Percentiles rank a stretch among this genome's conserved stretches.
These are phyloP conservation scores for Suillus bovinus DNA, from an alignment of 768 basidiomycete genomes.

Conservation along the genomic window DNA sequence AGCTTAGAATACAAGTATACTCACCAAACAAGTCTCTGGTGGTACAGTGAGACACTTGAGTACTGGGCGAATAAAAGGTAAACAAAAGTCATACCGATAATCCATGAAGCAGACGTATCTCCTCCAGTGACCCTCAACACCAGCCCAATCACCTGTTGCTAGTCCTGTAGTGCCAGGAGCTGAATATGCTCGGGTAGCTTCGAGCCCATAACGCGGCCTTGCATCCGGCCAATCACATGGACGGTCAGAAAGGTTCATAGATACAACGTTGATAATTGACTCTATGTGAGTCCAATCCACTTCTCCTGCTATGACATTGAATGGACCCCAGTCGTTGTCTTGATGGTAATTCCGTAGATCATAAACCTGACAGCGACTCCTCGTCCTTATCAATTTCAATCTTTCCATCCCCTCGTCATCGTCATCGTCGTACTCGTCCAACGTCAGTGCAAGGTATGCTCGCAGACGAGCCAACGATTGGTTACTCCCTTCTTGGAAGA, in stretches of 20 bases:
- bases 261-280: conserved; percentile 54
- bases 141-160: conserved; percentile 62
- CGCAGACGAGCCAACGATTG: conserved; percentile 47
- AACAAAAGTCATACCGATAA: conserved; percentile 50
- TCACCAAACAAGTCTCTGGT: conserved; percentile 28
- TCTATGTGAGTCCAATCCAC: conserved; percentile 70
- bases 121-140: conserved; percentile 73
- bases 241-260: conserved; percentile 52
- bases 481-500: conserved; percentile 14
- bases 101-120: conserved; percentile 80
- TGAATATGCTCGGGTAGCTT: conserved; percentile 54
- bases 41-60: conserved; percentile 1
- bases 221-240: conserved; percentile 36
- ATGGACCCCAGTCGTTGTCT: conserved; percentile 62
- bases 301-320: conserved; percentile 32
- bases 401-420: conserved; percentile 24
- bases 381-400: conserved; percentile 38
- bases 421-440: conserved; percentile 36
- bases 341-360: conserved; percentile 58
- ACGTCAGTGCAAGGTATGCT: conserved; percentile 47
- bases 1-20: background rate
- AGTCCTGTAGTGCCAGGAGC: conserved; percentile 43
- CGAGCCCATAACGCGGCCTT: conserved; percentile 50
- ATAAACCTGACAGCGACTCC: conserved; percentile 62
- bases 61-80: conserved; percentile 43